These are phyloP conservation scores for Ascosphaera aggregata DNA, from an alignment of 2,329 filamentous ascomycete species.

Conservation along the genomic window DNA sequence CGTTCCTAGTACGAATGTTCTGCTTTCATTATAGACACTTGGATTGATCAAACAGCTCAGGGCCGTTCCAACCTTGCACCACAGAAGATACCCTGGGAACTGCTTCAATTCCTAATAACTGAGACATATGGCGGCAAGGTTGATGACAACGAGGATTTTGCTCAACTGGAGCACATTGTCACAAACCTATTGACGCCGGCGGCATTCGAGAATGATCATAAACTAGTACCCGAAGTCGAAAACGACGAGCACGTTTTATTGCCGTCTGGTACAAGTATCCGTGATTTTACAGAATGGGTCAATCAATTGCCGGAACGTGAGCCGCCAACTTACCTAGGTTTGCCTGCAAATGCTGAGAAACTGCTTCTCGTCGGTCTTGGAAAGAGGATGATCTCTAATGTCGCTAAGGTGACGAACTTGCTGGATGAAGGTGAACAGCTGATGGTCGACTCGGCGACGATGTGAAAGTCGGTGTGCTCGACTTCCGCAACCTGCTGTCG, in stretches of 20 bases:
- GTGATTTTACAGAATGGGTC: conserved; percentile 80
- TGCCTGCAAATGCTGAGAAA: conserved; percentile 94
- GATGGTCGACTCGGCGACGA: conserved; percentile 36
- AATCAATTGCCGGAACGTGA: conserved; percentile 81
- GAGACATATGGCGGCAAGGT: conserved; percentile 98
- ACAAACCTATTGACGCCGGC: conserved; percentile 56
- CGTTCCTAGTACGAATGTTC: conserved; percentile 70
- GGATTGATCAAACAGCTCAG: conserved; percentile 63
- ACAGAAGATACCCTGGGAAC: conserved; percentile 86
- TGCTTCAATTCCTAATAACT: conserved; percentile 71
- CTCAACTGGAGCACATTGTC: conserved; percentile 49
- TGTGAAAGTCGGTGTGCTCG: conserved; percentile 4
- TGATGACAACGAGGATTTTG: conserved; percentile 71
- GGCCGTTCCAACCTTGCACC: conserved; percentile 84
- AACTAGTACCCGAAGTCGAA: conserved; percentile 48
- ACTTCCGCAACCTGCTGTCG: not conserved
- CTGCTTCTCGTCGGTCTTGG: conserved; percentile 74
- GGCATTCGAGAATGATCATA: conserved; percentile 83
- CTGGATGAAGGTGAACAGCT: conserved; percentile 87
- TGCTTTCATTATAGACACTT: conserved; percentile 83
- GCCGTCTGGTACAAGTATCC: conserved; percentile 57
- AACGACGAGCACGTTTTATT: conserved; percentile 42
- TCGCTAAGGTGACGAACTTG: conserved; percentile 66
- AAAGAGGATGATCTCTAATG: conserved; percentile 56
- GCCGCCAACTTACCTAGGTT: conserved; percentile 78